Base-by-base conservation (phyloP, 1,284 basidiomycete species). In the Ceratobasidium sp. region DNA sequence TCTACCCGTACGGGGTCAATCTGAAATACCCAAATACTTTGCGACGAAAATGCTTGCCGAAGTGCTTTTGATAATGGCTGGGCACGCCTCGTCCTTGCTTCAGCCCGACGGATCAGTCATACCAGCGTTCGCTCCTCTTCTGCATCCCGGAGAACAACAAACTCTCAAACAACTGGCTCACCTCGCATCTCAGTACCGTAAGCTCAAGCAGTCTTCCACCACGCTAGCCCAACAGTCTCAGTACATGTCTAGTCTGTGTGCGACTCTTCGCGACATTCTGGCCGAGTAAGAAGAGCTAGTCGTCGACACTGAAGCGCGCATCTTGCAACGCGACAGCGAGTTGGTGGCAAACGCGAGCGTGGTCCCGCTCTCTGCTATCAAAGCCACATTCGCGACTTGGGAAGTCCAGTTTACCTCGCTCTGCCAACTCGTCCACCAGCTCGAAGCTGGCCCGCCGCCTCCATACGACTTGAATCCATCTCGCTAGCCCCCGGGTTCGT, bases 121-220 rank as follows among this genome's bases (percentile, higher is more conserved):
- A 63, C 86, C 90, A 2, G 84, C 88, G 0, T 89, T 94, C 76
- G 79, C 83, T 1, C 83, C 87, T 11, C 86, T 94, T 21, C 85
- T 95, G 1, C 93, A 95, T 78, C 94, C 93, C 0, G 94, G 94
- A 2, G 94, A 95, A 79, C 85, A 88, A 66, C 87, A 94, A 78
- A 90, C 89, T 74, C 84, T 95, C 30, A 88, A 92, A 77, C 85
- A 86, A 4, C 85, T 95, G 2, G 90, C 86, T 2, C 83, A 84
- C 48, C 87, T 94, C 54, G 92, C 92, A 0, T 84, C 82, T 44
- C 85, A 88, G 33, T 95, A 94, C 79, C 83, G 86, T 74, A 87
- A 83, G 71, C 87, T 95, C 77, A 67, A 54, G 46, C 67, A 40
- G 11, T 84, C 87, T 14, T 83, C 82, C n/a, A 86, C 87, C 4